Conservation (phyloP, 2,329 filamentous ascomycete genomes). For the Phialocephala subalpina region DNA sequence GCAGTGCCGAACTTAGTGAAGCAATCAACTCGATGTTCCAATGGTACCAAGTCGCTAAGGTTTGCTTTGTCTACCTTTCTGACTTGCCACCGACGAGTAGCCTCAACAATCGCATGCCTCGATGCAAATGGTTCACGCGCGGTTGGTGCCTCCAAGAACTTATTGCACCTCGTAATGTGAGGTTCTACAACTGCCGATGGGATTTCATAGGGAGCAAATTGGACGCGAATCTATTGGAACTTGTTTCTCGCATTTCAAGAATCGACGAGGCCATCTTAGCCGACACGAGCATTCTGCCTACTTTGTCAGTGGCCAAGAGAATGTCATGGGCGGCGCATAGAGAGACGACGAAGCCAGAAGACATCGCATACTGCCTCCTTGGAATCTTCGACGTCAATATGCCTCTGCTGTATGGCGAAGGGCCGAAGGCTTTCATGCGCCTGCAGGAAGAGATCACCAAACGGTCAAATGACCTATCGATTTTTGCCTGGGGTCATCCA, state of each 20-base stretch:
- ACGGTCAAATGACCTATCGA: slow-evolving; percentile 44
- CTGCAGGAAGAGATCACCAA: slow-evolving; percentile 44
- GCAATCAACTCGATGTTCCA: too few relatives aligned
- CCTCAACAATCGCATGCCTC: background rate
- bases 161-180: slow-evolving; percentile 13
- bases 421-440: slow-evolving; percentile 27
- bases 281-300: background rate
- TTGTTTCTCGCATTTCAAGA: slow-evolving; percentile 20
- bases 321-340: slow-evolving; percentile 49
- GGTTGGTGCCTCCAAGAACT: slow-evolving; percentile 20
- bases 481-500: slow-evolving; percentile 45
- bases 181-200: slow-evolving; percentile 30
- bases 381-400: slow-evolving; percentile 46
- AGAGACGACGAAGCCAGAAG: slow-evolving; percentile 19
- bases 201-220: slow-evolving; percentile 25
- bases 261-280: slow-evolving; percentile 30
- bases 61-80: slow-evolving; percentile 32
- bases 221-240: background rate
- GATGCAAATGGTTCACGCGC: slow-evolving; percentile 12
- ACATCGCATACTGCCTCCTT: slow-evolving; percentile 43
- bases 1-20: slow-evolving; percentile 34
- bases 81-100: slow-evolving; percentile 19
- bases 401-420: slow-evolving; percentile 45
- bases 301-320: slow-evolving; percentile 41
- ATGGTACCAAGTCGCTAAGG: slow-evolving; percentile 29